phyloP scores from a whole-genome alignment of 2,329 filamentous ascomycete species.

The Venturia oleaginea region DNA sequence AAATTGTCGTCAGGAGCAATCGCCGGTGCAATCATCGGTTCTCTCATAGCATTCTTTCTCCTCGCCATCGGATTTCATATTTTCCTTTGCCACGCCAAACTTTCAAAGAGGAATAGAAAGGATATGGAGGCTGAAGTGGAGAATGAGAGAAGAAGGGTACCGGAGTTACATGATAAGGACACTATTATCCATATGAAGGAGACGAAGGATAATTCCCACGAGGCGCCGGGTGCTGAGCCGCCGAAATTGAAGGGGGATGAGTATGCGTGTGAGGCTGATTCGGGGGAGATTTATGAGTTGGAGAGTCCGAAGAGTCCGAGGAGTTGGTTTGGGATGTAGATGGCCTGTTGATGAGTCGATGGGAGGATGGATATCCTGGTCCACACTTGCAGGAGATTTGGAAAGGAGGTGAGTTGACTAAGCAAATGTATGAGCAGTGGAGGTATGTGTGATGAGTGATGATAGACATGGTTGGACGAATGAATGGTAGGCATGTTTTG shows the following conservation, averaged over 20 bases:
- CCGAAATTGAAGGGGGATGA: neutral
- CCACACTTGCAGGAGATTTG: neutral
- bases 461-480: neutral
- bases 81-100: neutral
- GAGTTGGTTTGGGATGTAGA: neutral
- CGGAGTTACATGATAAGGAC: constrained; percentile 6
- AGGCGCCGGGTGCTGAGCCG: neutral
- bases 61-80: neutral
- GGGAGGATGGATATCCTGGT: neutral
- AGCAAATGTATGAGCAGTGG: too few species aligned
- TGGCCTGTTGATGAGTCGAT: neutral
- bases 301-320: neutral
- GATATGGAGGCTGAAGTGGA: neutral
- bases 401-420: neutral
- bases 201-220: neutral
- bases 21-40: neutral
- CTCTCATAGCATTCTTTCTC: neutral
- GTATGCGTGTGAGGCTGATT: neutral
- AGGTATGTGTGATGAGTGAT: neutral
- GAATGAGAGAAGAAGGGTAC: constrained; percentile 1
- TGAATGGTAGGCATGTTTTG: too few species aligned
- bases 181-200: neutral
- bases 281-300: neutral
- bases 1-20: neutral
- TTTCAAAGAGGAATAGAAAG: neutral